Conservation (phyloP, 257 asterid genomes). For the Gardenia jasminoides region DNA sequence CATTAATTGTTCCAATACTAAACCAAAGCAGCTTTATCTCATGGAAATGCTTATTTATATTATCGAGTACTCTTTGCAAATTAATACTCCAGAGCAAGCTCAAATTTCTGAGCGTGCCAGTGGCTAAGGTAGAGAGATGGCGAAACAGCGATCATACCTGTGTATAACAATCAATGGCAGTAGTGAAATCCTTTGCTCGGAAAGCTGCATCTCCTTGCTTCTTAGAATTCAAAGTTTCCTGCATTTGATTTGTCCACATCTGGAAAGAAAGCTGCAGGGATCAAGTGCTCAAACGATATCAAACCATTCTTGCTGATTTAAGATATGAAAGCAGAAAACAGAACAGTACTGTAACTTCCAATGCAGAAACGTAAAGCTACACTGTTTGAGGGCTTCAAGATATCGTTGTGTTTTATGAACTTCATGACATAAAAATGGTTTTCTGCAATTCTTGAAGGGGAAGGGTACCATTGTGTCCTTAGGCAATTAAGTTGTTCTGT, state of each 20-base stretch:
- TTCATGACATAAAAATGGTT: no score
- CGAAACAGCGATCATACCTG: conserved; percentile 20
- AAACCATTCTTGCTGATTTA: neutral
- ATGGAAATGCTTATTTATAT: neutral
- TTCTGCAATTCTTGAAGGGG: no score
- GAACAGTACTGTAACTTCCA: no score
- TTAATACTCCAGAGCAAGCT: neutral
- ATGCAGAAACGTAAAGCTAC: no score
- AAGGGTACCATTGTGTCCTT: no score
- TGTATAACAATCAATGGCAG: conserved; percentile 40
- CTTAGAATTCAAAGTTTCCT: conserved; percentile 42
- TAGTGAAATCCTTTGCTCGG: conserved; percentile 35
- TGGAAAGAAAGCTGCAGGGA: conserved; percentile 46
- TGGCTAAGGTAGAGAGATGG: neutral
- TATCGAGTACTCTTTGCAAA: no score
- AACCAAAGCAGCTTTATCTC: neutral
- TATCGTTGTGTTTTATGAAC: no score
- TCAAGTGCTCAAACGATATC: conserved; percentile 17
- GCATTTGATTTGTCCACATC: conserved; percentile 46
- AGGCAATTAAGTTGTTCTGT: no score
- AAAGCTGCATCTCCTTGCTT: conserved; percentile 49
- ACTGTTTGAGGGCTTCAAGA: no score
- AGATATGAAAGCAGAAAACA: neutral
- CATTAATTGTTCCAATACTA: neutral
- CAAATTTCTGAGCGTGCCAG: neutral